These are phyloP conservation scores for Naegleria lovaniensis DNA, from an alignment of 208 protist genomes.

Conservation along the genomic window DNA sequence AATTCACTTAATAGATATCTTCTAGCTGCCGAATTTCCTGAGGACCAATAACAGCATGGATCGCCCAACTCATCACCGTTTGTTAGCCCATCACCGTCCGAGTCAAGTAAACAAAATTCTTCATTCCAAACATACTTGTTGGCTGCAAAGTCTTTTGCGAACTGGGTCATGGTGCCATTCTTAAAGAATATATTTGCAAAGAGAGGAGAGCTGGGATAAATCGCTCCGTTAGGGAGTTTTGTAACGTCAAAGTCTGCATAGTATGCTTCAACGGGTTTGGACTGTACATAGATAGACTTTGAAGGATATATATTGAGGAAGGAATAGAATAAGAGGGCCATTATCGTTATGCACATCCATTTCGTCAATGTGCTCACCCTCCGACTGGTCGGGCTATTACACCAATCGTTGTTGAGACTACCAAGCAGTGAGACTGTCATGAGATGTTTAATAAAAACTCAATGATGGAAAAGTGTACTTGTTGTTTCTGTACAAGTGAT, in stretches of 20 bases:
- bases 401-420: too few relatives aligned
- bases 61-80: conserved; percentile 18
- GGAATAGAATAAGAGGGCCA: too few relatives aligned
- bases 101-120: neutral
- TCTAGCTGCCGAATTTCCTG: neutral
- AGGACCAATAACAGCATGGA: conserved; percentile 2
- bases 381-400: too few relatives aligned
- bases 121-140: conserved; percentile 3
- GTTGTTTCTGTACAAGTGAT: too few relatives aligned
- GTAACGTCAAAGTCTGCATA: neutral
- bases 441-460: too few relatives aligned
- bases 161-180: neutral
- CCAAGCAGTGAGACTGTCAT: too few relatives aligned
- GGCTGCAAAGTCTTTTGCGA: neutral
- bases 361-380: too few relatives aligned
- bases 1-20: neutral
- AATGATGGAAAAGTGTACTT: too few relatives aligned
- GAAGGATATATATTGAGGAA: too few relatives aligned
- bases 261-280: too few relatives aligned
- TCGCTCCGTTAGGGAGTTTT: neutral
- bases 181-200: neutral
- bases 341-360: too few relatives aligned
- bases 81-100: neutral
- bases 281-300: too few relatives aligned
- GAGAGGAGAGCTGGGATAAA: neutral